Evolutionary conservation across 805 yeast genomes (phyloP), one percentile per base, ranked within the genome.

Genomic region (Candida stauntonica): DNA sequence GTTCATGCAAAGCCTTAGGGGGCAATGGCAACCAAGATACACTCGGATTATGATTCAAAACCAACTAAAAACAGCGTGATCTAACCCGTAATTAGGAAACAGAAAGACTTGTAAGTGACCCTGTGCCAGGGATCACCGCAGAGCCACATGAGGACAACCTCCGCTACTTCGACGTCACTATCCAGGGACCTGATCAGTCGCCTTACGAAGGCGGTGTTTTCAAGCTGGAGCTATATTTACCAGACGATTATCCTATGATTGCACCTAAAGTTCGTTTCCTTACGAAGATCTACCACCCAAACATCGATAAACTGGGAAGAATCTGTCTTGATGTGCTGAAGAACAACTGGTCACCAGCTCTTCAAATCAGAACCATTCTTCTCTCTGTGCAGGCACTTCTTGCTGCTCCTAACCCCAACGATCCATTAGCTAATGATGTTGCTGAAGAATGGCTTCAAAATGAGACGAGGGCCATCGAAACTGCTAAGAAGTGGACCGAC

Each of bases 231-330:
- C 68, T 93, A 46, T 93, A 74, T 57, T 64, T 93, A 47, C 98
- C 99, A 2, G 97, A 93, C 57, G 99, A 93, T 57, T 93, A 93
- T 61, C 99, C 99, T 11, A 84, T 91, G 97, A 87, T 86, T 55
- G 95, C 99, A 0, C 99, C 99, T 36, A 89, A 88, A 59, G 94
- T 93, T 38, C 74, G 99, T 42, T 93, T 93, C 54, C 66, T 93
- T 46, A 93, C 99, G 21, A 86, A 81, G 61, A 89, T 93, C 19
- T 93, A 93, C 61, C 99, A 93, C 58, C 99, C 96, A 30, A 93
- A 93, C 62, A 93, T 93, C 51, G 99, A 93, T 59, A 77, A 93
- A 59, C 70, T 93, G 47, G 99, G 99, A 7, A 73, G 99, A 48
- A 91, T 93, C 53, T 93, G 99, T 65, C 73, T 93, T 36, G 98